Conservation (phyloP, 805 yeast species). For the Ogataea kodamae region DNA sequence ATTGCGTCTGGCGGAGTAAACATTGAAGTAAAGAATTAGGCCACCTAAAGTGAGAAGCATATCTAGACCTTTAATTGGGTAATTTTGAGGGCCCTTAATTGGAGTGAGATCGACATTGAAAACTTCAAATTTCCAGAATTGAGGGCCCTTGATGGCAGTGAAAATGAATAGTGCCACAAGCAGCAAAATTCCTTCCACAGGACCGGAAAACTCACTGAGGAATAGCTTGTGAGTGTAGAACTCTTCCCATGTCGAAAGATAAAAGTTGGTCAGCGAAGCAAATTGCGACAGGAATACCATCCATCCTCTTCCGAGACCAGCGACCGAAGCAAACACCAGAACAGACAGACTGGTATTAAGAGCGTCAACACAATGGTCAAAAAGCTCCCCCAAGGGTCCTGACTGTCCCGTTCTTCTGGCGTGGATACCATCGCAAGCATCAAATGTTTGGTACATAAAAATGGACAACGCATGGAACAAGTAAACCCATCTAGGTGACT, state of each 20-base stretch:
- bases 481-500: constrained; percentile 74
- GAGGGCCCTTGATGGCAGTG: constrained; percentile 71
- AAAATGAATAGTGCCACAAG: constrained; percentile 49
- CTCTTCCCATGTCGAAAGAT: constrained; percentile 93
- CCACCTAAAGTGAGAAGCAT: constrained; percentile 50
- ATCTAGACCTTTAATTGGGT: constrained; percentile 39
- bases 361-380: constrained; percentile 81
- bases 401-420: constrained; percentile 94
- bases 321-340: constrained; percentile 69
- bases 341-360: constrained; percentile 71
- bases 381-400: constrained; percentile 91
- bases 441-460: constrained; percentile 91
- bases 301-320: constrained; percentile 71
- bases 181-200: constrained; percentile 87
- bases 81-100: constrained; percentile 25
- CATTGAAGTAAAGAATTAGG: constrained; percentile 58
- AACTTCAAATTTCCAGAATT: constrained; percentile 51
- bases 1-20: constrained; percentile 61
- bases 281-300: constrained; percentile 60
- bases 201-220: constrained; percentile 81
- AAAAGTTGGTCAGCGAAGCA: constrained; percentile 76
- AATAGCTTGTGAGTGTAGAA: constrained; percentile 82
- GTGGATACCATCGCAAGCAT: constrained; percentile 94
- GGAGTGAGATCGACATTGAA: constrained; percentile 38
- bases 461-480: constrained; percentile 75